These are phyloP conservation scores for Saturnispora mendoncae DNA, from an alignment of 805 yeast genomes.

Conservation along the genomic window DNA sequence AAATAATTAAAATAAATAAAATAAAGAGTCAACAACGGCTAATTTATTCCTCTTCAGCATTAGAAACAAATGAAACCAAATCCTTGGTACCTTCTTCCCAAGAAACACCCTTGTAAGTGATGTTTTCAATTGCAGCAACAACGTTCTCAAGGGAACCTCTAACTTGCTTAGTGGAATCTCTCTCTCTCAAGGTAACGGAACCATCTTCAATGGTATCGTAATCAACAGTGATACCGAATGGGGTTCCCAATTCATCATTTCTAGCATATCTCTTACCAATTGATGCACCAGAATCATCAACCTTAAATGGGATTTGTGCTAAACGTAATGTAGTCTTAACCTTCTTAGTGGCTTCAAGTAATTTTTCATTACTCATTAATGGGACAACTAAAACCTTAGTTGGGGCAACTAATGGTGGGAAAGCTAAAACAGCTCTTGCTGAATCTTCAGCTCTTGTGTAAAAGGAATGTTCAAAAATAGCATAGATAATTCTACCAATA, in stretches of 20 bases:
- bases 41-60: slow-evolving; percentile 35
- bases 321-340: slow-evolving; percentile 65
- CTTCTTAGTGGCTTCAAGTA: slow-evolving; percentile 64
- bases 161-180: slow-evolving; percentile 94
- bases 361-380: slow-evolving; percentile 71
- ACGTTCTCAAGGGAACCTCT: slow-evolving; percentile 79
- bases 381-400: slow-evolving; percentile 95
- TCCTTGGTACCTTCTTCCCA: slow-evolving; percentile 83
- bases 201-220: slow-evolving; percentile 84
- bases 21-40: background rate
- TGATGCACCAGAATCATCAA: slow-evolving; percentile 94
- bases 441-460: slow-evolving; percentile 90
- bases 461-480: slow-evolving; percentile 88
- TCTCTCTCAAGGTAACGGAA: slow-evolving; percentile 90
- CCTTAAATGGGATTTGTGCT: slow-evolving; percentile 85
- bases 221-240: slow-evolving; percentile 95
- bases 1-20: background rate
- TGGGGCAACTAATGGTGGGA: slow-evolving; percentile 95
- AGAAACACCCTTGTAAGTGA: slow-evolving; percentile 63
- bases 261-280: slow-evolving; percentile 98
- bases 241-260: slow-evolving; percentile 97
- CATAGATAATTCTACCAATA: slow-evolving; percentile 92
- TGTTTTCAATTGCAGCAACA: slow-evolving; percentile 58
- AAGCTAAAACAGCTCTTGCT: slow-evolving; percentile 75
- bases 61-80: slow-evolving; percentile 66